These are phyloP conservation scores for Cyclanthera cordifolia DNA, from an alignment of 306 rosid genomes.

Conservation along the genomic window DNA sequence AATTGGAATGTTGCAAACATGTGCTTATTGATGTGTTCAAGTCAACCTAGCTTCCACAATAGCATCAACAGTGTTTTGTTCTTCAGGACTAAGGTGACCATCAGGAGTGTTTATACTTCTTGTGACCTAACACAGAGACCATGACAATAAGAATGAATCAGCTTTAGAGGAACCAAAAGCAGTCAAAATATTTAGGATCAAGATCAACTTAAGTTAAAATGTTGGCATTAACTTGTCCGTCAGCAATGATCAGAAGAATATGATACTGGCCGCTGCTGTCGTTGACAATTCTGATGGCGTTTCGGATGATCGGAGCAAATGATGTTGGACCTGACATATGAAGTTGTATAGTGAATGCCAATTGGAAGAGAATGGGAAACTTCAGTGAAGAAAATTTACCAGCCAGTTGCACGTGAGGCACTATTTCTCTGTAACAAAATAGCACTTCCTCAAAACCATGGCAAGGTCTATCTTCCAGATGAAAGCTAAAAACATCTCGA, in stretches of 20 bases:
- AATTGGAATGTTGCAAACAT: neutral
- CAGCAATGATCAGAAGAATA: slow-evolving; percentile 30
- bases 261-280: slow-evolving; percentile 21
- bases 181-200: neutral
- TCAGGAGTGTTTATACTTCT: neutral
- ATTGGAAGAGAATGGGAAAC: neutral
- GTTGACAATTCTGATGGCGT: slow-evolving; percentile 23
- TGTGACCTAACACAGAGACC: slow-evolving; percentile 17
- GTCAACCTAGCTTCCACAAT: slow-evolving; percentile 23
- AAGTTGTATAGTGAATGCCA: neutral
- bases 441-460: slow-evolving; percentile 26
- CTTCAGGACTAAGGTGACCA: slow-evolving; percentile 18
- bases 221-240: slow-evolving; percentile 7
- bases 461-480: slow-evolving; percentile 12
- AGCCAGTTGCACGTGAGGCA: slow-evolving; percentile 16
- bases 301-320: slow-evolving; percentile 23
- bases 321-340: slow-evolving; percentile 21
- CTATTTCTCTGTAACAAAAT: slow-evolving; percentile 19
- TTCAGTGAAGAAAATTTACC: slow-evolving; percentile 8
- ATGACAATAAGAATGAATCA: neutral
- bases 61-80: slow-evolving; percentile 18
- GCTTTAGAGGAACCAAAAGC: neutral
- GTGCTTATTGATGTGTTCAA: neutral
- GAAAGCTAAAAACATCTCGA: slow-evolving; percentile 23
- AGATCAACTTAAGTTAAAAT: neutral